Evolutionary conservation across 176 grass and related monocot genomes (phyloP).

Genomic region (Echinochloa phyllopogon): DNA sequence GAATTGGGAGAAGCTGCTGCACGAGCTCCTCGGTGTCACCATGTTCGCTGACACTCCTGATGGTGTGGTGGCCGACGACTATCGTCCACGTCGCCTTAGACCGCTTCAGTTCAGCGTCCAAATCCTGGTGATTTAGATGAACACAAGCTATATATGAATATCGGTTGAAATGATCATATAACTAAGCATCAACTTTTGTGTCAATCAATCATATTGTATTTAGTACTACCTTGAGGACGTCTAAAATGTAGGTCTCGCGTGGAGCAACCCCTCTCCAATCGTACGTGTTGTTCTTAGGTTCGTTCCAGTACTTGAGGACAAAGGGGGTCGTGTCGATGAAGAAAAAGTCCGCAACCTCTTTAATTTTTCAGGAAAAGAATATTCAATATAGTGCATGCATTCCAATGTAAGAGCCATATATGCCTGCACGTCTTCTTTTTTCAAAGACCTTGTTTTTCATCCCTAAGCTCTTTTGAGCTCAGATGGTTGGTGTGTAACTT

Average conservation of each 20-base stretch:
- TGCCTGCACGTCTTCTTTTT: neutral
- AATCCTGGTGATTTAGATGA: slow-evolving; percentile 38
- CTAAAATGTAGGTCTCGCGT: slow-evolving; percentile 51
- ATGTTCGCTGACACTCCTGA: slow-evolving; percentile 64
- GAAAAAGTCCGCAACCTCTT: slow-evolving; percentile 67
- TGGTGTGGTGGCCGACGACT: slow-evolving; percentile 74
- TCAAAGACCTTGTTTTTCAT: neutral
- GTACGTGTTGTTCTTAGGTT: slow-evolving; percentile 41
- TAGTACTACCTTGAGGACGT: slow-evolving; percentile 52
- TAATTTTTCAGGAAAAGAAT: neutral
- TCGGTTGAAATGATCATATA: neutral
- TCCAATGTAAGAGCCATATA: neutral
- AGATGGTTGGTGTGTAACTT: neutral
- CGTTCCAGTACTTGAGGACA: slow-evolving; percentile 60
- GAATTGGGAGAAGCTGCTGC: slow-evolving; percentile 58
- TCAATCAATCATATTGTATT: neutral
- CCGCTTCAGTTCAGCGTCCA: slow-evolving; percentile 46
- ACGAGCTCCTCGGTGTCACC: slow-evolving; percentile 68
- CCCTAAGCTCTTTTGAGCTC: too few species aligned
- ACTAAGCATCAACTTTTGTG: neutral
- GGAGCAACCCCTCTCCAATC: slow-evolving; percentile 76
- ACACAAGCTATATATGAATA: neutral
- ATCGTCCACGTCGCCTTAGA: slow-evolving; percentile 73
- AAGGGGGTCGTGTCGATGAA: slow-evolving; percentile 78
- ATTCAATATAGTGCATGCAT: neutral